Evolutionary conservation across 352 stramenopile species (phyloP).

Genomic region (Pythium dissotocum): DNA sequence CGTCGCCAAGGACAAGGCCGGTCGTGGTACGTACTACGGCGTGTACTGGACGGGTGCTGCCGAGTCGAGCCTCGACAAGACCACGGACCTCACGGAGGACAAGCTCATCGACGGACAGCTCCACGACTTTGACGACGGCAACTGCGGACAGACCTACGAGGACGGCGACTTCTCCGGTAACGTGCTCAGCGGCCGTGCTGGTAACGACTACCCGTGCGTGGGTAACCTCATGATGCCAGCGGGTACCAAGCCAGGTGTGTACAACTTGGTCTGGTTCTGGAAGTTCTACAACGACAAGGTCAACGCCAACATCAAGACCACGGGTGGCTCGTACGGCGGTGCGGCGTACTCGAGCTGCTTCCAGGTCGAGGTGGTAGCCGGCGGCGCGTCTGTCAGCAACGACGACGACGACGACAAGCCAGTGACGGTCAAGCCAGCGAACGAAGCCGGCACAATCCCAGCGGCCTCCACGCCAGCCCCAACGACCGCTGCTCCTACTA

Average conservation of each 20-base stretch:
- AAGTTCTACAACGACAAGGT: conserved; percentile 59
- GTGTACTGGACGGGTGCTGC: conserved; percentile 59
- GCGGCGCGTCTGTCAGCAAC: conserved; percentile 4
- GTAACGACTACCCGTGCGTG: conserved; percentile 56
- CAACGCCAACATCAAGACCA: conserved; percentile 48
- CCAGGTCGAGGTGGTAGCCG: conserved; percentile 48
- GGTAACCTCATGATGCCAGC: conserved; percentile 45
- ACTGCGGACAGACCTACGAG: conserved; percentile 51
- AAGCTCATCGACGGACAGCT: conserved; percentile 65
- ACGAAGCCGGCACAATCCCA: conserved; percentile 20
- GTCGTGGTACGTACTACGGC: conserved; percentile 53
- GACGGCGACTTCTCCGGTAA: conserved; percentile 41
- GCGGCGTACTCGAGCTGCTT: conserved; percentile 68
- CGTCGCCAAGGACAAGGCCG: conserved; percentile 59
- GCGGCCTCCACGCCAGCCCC: background rate
- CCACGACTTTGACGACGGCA: conserved; percentile 70
- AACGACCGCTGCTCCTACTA: conserved; percentile 4
- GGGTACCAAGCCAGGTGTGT: conserved; percentile 45
- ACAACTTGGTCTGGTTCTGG: conserved; percentile 78
- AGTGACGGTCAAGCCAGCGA: conserved; percentile 19
- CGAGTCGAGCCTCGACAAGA: conserved; percentile 39
- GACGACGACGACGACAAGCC: conserved; percentile 16
- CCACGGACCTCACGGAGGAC: conserved; percentile 49
- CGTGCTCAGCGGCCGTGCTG: conserved; percentile 42
- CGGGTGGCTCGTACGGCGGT: conserved; percentile 46